Evolutionary conservation across 768 basidiomycete species (phyloP).

Genomic region (Phylloporus scabripes): DNA sequence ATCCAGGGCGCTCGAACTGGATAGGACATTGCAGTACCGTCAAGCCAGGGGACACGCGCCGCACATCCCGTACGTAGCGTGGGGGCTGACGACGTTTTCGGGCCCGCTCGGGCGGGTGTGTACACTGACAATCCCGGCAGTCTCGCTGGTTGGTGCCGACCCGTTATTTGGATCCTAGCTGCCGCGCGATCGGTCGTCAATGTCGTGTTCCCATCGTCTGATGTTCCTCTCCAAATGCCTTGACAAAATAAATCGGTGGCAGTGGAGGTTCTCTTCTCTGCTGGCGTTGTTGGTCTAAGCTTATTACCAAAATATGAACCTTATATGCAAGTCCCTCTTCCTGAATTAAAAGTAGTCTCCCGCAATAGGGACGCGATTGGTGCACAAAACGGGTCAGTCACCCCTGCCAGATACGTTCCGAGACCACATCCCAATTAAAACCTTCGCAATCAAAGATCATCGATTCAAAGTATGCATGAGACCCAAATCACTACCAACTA

Average conservation of each 20-base stretch:
- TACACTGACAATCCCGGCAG: too few relatives aligned
- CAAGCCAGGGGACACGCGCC: neutral
- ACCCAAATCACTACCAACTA: conserved; percentile 19
- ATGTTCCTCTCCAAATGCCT: neutral
- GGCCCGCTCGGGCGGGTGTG: too few relatives aligned
- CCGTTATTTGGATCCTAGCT: too few relatives aligned
- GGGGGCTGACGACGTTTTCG: neutral
- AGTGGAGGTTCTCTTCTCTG: too few relatives aligned
- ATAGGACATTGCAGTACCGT: neutral
- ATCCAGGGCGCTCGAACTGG: neutral
- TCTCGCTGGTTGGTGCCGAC: neutral
- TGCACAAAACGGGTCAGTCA: too few relatives aligned
- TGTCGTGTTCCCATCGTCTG: neutral
- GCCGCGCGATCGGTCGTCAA: neutral
- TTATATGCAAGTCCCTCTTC: too few relatives aligned
- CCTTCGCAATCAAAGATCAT: neutral
- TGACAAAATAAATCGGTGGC: neutral
- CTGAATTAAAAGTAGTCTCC: too few relatives aligned
- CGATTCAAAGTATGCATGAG: conserved; percentile 7
- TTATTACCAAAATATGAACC: too few relatives aligned
- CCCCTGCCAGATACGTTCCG: neutral
- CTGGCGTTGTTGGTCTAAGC: too few relatives aligned
- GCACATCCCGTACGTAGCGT: neutral
- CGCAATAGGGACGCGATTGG: too few relatives aligned
- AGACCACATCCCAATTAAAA: neutral